Percentiles rank a stretch among this genome's conserved stretches.
Evolutionary conservation across 129 eudicot genomes (phyloP).

Genomic region (Rutidosis leptorrhynchoides): DNA sequence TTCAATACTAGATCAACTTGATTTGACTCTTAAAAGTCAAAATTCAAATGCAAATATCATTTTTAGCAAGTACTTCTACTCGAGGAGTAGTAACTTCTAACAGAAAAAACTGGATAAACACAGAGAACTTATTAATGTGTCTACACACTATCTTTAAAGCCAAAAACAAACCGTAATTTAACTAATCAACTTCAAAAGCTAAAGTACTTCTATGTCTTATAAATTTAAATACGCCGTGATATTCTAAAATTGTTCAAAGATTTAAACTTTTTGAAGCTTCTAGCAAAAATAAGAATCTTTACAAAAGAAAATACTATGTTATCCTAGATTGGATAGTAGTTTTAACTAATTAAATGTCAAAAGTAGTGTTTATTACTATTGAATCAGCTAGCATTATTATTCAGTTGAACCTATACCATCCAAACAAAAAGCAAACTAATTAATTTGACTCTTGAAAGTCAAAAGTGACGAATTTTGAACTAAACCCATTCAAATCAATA

Average conservation of each 20-base stretch:
- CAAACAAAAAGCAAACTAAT: conserved; percentile 7
- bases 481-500: neutral
- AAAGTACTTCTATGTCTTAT: neutral
- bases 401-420: neutral
- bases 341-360: neutral
- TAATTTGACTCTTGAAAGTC: conserved; percentile 5
- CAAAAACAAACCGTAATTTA: neutral
- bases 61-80: neutral
- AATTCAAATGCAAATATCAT: neutral
- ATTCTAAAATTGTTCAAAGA: neutral
- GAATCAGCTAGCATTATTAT: neutral
- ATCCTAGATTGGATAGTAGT: neutral
- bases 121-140: neutral
- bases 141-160: conserved; percentile 9
- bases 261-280: neutral
- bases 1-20: neutral
- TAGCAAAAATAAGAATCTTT: neutral
- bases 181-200: neutral
- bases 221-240: too few relatives aligned
- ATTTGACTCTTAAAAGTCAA: conserved; percentile 26
- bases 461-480: neutral
- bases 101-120: neutral
- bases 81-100: neutral
- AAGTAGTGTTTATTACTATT: neutral
- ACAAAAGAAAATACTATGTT: neutral